Conservation (phyloP, 257 asterid species). For the Haberlea rhodopensis region DNA sequence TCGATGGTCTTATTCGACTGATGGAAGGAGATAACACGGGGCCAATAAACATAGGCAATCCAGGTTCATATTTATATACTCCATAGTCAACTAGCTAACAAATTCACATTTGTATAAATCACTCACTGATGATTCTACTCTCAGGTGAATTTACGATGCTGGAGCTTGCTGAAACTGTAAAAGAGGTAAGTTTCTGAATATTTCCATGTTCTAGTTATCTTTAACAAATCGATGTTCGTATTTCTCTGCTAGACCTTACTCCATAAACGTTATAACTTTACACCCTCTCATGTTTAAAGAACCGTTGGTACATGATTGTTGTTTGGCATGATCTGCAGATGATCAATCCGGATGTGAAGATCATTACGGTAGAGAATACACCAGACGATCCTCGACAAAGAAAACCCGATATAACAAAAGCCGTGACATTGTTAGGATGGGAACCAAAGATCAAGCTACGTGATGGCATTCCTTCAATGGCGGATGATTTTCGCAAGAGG, state of each 20-base stretch:
- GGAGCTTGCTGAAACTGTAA: slow-evolving; percentile 90
- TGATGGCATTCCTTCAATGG: slow-evolving; percentile 92
- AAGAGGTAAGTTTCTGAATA: slow-evolving; percentile 56
- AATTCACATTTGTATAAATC: too few species aligned
- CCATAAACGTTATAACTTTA: not conserved
- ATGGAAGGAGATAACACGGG: slow-evolving; percentile 87
- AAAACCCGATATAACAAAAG: slow-evolving; percentile 86
- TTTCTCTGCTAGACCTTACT: too few species aligned
- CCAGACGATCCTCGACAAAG: slow-evolving; percentile 97
- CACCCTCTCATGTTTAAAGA: slow-evolving; percentile 87
- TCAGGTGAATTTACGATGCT: slow-evolving; percentile 95
- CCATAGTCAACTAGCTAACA: slow-evolving; percentile 89
- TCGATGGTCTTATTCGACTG: slow-evolving; percentile 83
- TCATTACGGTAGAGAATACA: slow-evolving; percentile 77
- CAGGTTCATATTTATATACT: too few species aligned
- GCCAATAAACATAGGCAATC: too few species aligned
- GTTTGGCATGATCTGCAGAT: too few species aligned
- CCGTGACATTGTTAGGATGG: slow-evolving; percentile 78
- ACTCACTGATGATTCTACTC: too few species aligned
- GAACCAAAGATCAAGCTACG: slow-evolving; percentile 81
- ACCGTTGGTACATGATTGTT: too few species aligned
- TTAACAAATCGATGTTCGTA: too few species aligned
- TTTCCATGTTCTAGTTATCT: not conserved
- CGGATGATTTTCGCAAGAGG: slow-evolving; percentile 81
- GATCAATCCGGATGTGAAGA: slow-evolving; percentile 69